Evolutionary conservation across 441 rosid genomes (phyloP).

Genomic region (Arabidopsis hybrid): DNA sequence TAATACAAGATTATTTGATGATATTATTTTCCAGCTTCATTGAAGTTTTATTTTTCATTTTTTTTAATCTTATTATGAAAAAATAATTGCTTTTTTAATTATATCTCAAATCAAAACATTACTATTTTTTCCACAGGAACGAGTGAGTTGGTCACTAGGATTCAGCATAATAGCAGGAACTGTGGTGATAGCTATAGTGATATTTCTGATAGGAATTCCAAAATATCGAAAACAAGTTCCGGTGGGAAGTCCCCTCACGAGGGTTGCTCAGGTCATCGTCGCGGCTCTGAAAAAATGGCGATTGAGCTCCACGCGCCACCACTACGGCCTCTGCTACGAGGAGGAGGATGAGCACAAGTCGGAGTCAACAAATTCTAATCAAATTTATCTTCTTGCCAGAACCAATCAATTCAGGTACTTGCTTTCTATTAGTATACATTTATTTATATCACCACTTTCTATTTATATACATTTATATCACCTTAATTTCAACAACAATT

Average conservation of each 20-base stretch:
- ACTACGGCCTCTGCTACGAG: constrained; percentile 42
- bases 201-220: constrained; percentile 64
- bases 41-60: not conserved
- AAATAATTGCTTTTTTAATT: not conserved
- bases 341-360: constrained; percentile 32
- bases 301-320: constrained; percentile 43
- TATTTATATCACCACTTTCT: not conserved
- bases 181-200: constrained; percentile 48
- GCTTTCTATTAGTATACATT: not conserved
- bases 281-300: constrained; percentile 69
- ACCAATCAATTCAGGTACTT: constrained; percentile 70
- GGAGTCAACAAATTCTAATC: constrained; percentile 14
- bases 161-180: constrained; percentile 59
- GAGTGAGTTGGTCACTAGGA: constrained; percentile 77
- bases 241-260: constrained; percentile 68
- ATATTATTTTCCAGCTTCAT: not conserved
- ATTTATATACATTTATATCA: not conserved
- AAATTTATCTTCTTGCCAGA: constrained; percentile 40
- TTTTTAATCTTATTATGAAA: too few relatives aligned
- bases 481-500: constrained; percentile 10
- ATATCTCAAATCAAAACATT: not conserved
- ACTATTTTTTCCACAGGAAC: constrained; percentile 50
- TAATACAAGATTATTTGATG: not conserved
- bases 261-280: constrained; percentile 71
- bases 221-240: constrained; percentile 63